These are phyloP conservation scores for Dactylellina parvicollis DNA, from an alignment of 2,329 filamentous ascomycete species.

Conservation along the genomic window DNA sequence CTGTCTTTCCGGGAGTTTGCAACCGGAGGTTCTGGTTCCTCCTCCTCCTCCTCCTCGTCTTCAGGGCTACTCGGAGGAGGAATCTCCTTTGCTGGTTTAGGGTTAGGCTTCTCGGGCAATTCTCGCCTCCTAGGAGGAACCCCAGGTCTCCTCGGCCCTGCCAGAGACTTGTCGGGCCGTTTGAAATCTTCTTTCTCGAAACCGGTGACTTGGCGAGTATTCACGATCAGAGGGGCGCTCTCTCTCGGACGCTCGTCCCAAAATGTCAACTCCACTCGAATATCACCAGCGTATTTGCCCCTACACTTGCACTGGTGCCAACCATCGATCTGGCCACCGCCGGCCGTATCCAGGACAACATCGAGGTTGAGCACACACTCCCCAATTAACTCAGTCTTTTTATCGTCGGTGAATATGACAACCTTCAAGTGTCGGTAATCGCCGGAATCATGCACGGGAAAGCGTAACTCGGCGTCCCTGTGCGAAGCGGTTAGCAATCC, in stretches of 20 bases:
- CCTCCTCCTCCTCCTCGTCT: slow-evolving; percentile 33
- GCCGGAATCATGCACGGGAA: slow-evolving; percentile 92
- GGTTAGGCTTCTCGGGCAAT: slow-evolving; percentile 33
- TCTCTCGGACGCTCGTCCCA: slow-evolving; percentile 92
- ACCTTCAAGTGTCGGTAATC: slow-evolving; percentile 97
- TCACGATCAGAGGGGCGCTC: slow-evolving; percentile 39
- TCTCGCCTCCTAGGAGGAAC: slow-evolving; percentile 28
- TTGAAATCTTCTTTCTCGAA: slow-evolving; percentile 53
- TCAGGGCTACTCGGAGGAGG: slow-evolving; percentile 24
- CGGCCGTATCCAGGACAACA: slow-evolving; percentile 79
- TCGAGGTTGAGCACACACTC: slow-evolving; percentile 89
- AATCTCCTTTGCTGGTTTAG: slow-evolving; percentile 31
- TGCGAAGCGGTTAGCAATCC: slow-evolving; percentile 54
- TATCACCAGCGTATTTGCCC: slow-evolving; percentile 94
- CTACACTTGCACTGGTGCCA: slow-evolving; percentile 90
- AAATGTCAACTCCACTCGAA: slow-evolving; percentile 93
- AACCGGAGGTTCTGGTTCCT: slow-evolving; percentile 25
- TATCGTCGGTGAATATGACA: slow-evolving; percentile 97
- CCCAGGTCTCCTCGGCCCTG: slow-evolving; percentile 42
- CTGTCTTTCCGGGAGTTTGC: slow-evolving; percentile 31
- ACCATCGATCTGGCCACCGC: slow-evolving; percentile 87
- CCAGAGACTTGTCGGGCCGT: slow-evolving; percentile 39
- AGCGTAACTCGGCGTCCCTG: slow-evolving; percentile 97
- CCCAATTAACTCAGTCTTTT: slow-evolving; percentile 94
- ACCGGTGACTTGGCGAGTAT: slow-evolving; percentile 45